Evolutionary conservation across 176 grass and related monocot species (phyloP).

Genomic region (Oryza punctata): DNA sequence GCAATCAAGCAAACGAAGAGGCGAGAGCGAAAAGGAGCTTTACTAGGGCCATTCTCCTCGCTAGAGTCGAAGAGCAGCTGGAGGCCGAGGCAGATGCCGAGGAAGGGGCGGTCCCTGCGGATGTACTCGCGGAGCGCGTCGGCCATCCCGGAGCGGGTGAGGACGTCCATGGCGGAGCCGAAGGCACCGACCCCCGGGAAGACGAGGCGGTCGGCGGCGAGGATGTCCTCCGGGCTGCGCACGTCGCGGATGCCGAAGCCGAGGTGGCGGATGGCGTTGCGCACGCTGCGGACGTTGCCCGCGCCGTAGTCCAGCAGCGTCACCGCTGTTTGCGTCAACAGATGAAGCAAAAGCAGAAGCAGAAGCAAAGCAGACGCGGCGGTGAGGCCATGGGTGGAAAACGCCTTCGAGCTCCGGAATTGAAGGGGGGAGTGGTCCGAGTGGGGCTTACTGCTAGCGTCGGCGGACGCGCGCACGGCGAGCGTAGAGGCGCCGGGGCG

Average conservation of each 20-base stretch:
- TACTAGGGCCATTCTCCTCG: conserved; percentile 92
- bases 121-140: conserved; percentile 80
- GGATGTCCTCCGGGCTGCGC: conserved; percentile 84
- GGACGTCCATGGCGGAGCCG: conserved; percentile 91
- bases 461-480: conserved; percentile 48
- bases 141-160: conserved; percentile 77
- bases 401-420: conserved; percentile 21
- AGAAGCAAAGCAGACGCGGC: not conserved
- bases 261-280: conserved; percentile 84
- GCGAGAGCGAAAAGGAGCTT: not conserved
- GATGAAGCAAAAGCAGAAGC: not conserved
- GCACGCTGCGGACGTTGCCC: conserved; percentile 86
- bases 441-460: conserved; percentile 47
- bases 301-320: conserved; percentile 93
- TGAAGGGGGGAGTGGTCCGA: conserved; percentile 5
- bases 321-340: conserved; percentile 45
- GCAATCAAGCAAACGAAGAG: not conserved
- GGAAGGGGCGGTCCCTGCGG: conserved; percentile 79
- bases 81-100: conserved; percentile 96
- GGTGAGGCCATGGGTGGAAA: not conserved
- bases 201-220: conserved; percentile 70
- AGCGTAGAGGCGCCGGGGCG: conserved; percentile 14
- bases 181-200: conserved; percentile 96
- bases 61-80: conserved; percentile 92
- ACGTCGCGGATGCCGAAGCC: conserved; percentile 88